Percentiles rank a stretch among this genome's conserved stretches.
These are phyloP conservation scores for Solanum habrochaites DNA, from an alignment of 257 asterid species.

Conservation along the genomic window DNA sequence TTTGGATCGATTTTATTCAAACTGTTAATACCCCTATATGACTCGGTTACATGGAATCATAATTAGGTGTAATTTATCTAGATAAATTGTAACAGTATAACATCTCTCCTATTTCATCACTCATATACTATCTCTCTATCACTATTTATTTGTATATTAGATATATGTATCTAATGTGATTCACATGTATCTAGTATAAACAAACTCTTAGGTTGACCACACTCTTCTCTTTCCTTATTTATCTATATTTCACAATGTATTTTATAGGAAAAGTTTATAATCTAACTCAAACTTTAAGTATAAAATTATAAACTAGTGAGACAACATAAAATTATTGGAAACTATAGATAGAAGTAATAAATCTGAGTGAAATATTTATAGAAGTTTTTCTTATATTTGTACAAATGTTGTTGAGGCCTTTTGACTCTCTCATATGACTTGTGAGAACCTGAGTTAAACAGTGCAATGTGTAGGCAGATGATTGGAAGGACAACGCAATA, in stretches of 20 bases:
- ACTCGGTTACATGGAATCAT: neutral
- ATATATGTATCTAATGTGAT: neutral
- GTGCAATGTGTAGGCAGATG: neutral
- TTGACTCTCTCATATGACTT: neutral
- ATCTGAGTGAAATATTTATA: too few relatives aligned
- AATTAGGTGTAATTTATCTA: neutral
- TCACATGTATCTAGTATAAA: neutral
- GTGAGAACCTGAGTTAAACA: neutral
- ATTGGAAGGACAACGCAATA: neutral
- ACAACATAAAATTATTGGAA: too few relatives aligned
- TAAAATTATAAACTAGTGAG: neutral
- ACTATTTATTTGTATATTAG: neutral
- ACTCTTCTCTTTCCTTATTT: neutral
- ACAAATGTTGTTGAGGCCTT: neutral
- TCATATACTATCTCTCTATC: neutral
- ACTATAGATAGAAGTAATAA: neutral
- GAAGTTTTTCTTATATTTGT: too few relatives aligned
- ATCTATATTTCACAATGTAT: too few relatives aligned
- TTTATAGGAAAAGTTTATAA: too few relatives aligned
- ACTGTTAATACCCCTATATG: neutral
- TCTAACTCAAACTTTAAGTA: too few relatives aligned
- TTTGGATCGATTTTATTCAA: too few relatives aligned
- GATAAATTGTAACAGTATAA: neutral
- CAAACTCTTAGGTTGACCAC: neutral
- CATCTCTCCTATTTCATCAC: neutral